Evolutionary conservation across 2,329 filamentous ascomycete species (phyloP).

Genomic region (Pestalotiopsis sp.): DNA sequence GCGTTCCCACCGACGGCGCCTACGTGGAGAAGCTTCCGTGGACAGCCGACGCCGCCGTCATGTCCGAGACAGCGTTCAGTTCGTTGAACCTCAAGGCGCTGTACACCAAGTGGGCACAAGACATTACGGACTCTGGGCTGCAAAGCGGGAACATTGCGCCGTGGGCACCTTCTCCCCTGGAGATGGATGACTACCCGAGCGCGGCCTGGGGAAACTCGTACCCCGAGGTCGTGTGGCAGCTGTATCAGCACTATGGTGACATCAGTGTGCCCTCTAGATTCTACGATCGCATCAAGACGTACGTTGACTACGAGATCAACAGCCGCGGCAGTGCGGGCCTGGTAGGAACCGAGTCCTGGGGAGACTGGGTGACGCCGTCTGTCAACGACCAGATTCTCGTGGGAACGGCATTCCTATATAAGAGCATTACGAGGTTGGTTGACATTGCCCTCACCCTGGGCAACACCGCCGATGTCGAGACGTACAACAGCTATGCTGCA

Average conservation of each 20-base stretch:
- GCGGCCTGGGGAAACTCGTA: background rate
- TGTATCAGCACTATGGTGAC: background rate
- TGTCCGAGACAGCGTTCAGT: background rate
- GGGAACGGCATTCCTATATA: background rate
- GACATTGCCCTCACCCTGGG: background rate
- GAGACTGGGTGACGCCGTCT: background rate
- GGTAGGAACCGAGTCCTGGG: background rate
- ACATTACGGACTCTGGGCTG: background rate
- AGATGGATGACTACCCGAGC: background rate
- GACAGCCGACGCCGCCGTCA: background rate
- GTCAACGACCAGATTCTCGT: background rate
- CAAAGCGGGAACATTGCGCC: background rate
- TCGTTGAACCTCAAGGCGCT: background rate
- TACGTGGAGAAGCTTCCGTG: background rate
- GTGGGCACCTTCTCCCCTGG: background rate
- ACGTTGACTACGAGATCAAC: background rate
- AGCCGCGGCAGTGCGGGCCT: background rate
- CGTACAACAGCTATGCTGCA: background rate
- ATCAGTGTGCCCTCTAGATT: background rate
- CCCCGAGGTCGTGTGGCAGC: background rate
- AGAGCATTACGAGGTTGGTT: background rate
- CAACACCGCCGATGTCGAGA: background rate
- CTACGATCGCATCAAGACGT: background rate
- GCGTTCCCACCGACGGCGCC: background rate
- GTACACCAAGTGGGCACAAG: background rate